Base-by-base conservation (phyloP, 2,329 filamentous ascomycete species). In the Nemania sp. region DNA sequence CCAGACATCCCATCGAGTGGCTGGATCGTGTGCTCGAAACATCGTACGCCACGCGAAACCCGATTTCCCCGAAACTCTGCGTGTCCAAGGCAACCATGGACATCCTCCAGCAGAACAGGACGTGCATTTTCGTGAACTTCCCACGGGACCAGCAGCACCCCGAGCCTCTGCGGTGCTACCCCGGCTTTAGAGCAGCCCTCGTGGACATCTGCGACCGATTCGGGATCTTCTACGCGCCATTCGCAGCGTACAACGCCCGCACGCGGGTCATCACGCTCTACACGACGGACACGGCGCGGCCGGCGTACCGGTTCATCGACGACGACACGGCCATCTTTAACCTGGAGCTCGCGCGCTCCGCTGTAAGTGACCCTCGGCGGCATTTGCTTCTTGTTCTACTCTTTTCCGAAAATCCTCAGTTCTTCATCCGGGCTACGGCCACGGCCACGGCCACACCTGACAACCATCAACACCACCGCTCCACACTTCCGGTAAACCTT, bases 1-100 rank as follows among this genome's bases (percentile, higher is more conserved):
- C 69, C 22, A 59, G 20, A 35, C 62, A 62, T 51, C 69, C 69
- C 4, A 27, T 68, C 49, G 45, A 72, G 41, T 73, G 73, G 73
- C 51, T 75, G 38, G 74, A 76, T 45, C 27, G 10, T 32, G 55
- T 76, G 24, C 43, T 76, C 5, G 72, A 75, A 54, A 74, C 70
- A 27, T 74, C 74, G 7, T 49, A 69, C 24, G 11, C 41, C 15
- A 68, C 67, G 20, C 69, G 74, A 45, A 56, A 59, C 26, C 61
- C 69, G 10, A 65, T 64, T 27, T 66, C 64, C 15, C 52, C 62
- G 11, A 61, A 51, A 35, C 24, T 64, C 26, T 62, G 58, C 18
- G 62, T 63, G n/a, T 59, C 59, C 24, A 57, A 61, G 27, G 64
- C 35, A 26, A 60, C 49, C 1, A 62, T 66, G 62, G 29, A 59